Evolutionary conservation across 1,284 basidiomycete genomes (phyloP), one percentile per base, ranked within the genome.

Genomic region (Sutorius eximius): DNA sequence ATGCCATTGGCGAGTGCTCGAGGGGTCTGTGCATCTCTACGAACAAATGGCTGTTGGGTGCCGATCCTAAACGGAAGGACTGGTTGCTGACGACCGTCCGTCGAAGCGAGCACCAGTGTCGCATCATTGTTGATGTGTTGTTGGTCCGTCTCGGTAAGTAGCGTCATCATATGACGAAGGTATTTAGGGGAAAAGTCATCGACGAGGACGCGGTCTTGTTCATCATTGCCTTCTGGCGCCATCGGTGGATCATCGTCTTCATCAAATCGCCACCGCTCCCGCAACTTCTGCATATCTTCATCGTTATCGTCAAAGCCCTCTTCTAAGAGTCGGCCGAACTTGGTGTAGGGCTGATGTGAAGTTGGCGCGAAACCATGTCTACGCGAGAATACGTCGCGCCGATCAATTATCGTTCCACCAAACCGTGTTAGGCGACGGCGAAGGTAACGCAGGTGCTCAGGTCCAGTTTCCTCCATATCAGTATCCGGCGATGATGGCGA

Each of bases 381-480:
- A 49, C 59, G 58, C 22, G 59, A 59, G 37, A 72, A 65, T 8
- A 76, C 69, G 49, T 77, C 72, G 13, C 87, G 82, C 44, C 94
- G 82, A 71, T 97, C 95, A 8, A 97, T 65, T 58, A 85, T 75
- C n/a, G 87, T 70, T 30, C 91, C 81, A 4, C 95, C 93, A 43
- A 90, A 91, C 57, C 93, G 89, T 8, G 92, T 93, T 54, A 81
- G 70, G 11, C 94, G 86, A 47, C 89, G 66, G 54, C 94, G 88
- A 56, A 92, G 81, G 12, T 65, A 71, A 16, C 70, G 89, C 74
- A 51, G 78, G 78, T 52, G 76, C 72, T 58, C 71, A 59, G 30
- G 66, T 61, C 18, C 73, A n/a, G 40, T 49, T 10, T 73, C 64
- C 43, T 70, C 65, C 20, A 67, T 65, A n/a, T 73, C 63, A 42